Evolutionary conservation across 1,139 yeast species (phyloP), one percentile per base, ranked within the genome.

Genomic region (Hyphopichia fennica): DNA sequence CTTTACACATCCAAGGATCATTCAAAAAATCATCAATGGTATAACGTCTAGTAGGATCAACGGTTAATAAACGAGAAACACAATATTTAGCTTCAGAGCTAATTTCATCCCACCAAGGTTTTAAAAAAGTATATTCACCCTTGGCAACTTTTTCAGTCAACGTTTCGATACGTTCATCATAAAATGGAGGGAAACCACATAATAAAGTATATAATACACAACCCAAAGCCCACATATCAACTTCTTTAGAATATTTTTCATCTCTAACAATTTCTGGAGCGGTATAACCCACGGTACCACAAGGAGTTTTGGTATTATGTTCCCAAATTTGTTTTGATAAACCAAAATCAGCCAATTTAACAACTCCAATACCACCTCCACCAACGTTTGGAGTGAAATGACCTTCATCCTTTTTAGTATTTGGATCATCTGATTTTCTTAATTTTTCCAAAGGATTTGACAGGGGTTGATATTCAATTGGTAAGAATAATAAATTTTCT

Each of bases 301-400:
- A 79, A 2, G 84, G 84, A 3, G 84, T 79, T 52, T 77, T 78
- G 36, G 84, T 81, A 53, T 77, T 77, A 49, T 69, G 73, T 49
- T 77, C 78, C 77, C 81, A 77, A 37, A 79, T 67, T 58, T 87
- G 89, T 59, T 91, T 91, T 4, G 96, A 91, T 28, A 91, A 69
- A 1, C 98, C 98, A 67, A 91, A 91, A 62, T 90, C 98, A 0
- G 97, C 97, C 46, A 91, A 70, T 58, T 90, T 90, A 41, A 91
- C 87, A 8, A 73, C 58, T 8, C 97, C 97, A 47, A 91, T 84
- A 17, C 93, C 88, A 39, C 96, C 98, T 30, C 95, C 91, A 37
- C 99, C 99, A 19, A 84, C 64, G 32, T 87, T 87, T 3, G 67
- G 67, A 15, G 57, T 51, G 47, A 77, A 78, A 36, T 66, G 72